Conservation (phyloP, 768 basidiomycete species). For the Boletus bicolor region DNA sequence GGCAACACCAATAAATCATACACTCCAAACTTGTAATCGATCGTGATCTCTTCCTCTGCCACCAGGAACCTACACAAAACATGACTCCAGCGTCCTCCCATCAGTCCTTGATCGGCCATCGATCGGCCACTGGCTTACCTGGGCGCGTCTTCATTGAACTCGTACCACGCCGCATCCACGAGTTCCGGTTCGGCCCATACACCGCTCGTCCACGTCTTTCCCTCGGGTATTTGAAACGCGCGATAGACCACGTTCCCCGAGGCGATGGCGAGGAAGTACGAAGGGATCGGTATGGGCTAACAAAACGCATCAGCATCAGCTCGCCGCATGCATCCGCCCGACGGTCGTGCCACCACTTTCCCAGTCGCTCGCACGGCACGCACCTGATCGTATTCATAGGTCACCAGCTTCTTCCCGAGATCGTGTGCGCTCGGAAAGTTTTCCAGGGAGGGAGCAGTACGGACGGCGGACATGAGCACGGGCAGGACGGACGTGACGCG, state of each 20-base stretch:
- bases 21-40: constrained; percentile 77
- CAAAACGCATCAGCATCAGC: not conserved
- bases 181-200: constrained; percentile 89
- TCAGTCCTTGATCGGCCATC: not conserved
- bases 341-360: not conserved
- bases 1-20: constrained; percentile 89
- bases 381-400: constrained; percentile 76
- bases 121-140: constrained; percentile 39
- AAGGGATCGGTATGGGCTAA: constrained; percentile 79
- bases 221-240: constrained; percentile 54
- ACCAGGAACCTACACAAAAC: constrained; percentile 57
- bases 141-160: constrained; percentile 84
- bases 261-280: constrained; percentile 88
- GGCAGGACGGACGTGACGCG: constrained; percentile 72
- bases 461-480: constrained; percentile 81
- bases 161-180: constrained; percentile 78
- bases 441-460: constrained; percentile 67
- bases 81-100: too few species aligned
- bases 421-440: constrained; percentile 67
- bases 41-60: constrained; percentile 65
- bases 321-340: not conserved
- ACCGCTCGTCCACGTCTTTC: constrained; percentile 75
- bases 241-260: constrained; percentile 77
- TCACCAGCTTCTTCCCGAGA: constrained; percentile 67
- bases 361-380: constrained; percentile 22